Percentiles rank a stretch among this genome's conserved stretches.
Evolutionary conservation across 495 filamentous ascomycete species (phyloP).

Genomic region (Tricharina praecox): DNA sequence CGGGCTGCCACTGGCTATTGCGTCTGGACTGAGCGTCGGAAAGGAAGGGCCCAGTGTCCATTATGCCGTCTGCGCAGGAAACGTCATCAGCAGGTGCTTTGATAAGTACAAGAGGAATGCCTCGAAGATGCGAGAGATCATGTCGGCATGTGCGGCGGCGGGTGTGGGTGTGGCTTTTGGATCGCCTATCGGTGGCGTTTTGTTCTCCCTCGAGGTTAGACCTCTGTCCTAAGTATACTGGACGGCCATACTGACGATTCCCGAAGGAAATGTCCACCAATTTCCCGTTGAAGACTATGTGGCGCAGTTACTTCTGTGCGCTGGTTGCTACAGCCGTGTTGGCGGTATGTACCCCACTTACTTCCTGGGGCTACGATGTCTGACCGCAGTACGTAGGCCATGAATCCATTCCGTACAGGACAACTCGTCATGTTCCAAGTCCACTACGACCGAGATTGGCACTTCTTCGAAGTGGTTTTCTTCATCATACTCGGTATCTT

Average conservation of each 20-base stretch:
- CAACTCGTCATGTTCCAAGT: constrained; percentile 99
- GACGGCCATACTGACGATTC: too few species aligned
- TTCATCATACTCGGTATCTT: constrained; percentile 85
- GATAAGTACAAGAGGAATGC: constrained; percentile 86
- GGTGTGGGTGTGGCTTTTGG: constrained; percentile 95
- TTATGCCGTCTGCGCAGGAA: constrained; percentile 93
- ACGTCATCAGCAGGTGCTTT: constrained; percentile 87
- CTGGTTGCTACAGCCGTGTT: constrained; percentile 87
- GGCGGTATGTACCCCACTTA: constrained; percentile 37
- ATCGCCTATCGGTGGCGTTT: constrained; percentile 87
- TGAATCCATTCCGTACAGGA: constrained; percentile 97
- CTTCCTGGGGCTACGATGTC: neutral
- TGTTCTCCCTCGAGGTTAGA: constrained; percentile 76
- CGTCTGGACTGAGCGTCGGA: constrained; percentile 84
- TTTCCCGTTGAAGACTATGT: constrained; percentile 94
- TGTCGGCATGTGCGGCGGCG: constrained; percentile 85
- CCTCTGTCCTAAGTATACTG: too few species aligned
- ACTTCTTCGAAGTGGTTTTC: constrained; percentile 91
- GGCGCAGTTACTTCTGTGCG: constrained; percentile 96
- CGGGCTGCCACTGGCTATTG: constrained; percentile 78
- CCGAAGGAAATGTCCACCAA: constrained; percentile 30
- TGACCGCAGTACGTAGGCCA: constrained; percentile 42
- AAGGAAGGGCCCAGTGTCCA: constrained; percentile 98
- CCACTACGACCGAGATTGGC: constrained; percentile 87
- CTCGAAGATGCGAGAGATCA: constrained; percentile 84